phyloP scores from a whole-genome alignment of 306 rosid genomes.

The Rubus idaeus region DNA sequence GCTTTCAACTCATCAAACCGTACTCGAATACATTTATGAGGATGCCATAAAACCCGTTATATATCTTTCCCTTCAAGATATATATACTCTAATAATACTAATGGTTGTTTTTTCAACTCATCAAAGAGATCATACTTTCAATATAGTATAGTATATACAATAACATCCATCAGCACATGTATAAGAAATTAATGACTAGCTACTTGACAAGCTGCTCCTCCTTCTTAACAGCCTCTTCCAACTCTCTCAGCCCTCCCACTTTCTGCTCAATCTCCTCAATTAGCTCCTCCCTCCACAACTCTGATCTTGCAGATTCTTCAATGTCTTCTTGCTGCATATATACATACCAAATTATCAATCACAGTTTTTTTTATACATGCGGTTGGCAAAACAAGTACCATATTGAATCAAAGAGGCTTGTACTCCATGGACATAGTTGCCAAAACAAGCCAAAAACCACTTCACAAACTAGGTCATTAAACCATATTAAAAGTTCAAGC shows the following conservation, averaged over 20 bases:
- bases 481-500: neutral
- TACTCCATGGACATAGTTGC: neutral
- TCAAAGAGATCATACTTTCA: conserved; percentile 3
- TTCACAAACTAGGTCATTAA: neutral
- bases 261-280: conserved; percentile 87
- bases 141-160: neutral
- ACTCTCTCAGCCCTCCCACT: conserved; percentile 74
- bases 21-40: no score
- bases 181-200: conserved; percentile 4
- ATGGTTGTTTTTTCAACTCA: neutral
- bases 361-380: neutral
- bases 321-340: conserved; percentile 70
- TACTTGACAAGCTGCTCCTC: conserved; percentile 39
- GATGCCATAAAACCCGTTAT: no score
- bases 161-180: neutral
- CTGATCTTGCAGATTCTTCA: conserved; percentile 78
- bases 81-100: neutral
- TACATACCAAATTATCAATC: neutral
- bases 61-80: neutral
- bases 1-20: neutral
- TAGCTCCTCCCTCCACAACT: conserved; percentile 77
- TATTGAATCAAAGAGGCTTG: neutral
- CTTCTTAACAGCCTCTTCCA: conserved; percentile 73
- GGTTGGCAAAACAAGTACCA: neutral
- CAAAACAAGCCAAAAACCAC: neutral